Evolutionary conservation across 2,329 filamentous ascomycete genomes (phyloP), one percentile per base, ranked within the genome.

Genomic region (Cercospora zeae-maydis): DNA sequence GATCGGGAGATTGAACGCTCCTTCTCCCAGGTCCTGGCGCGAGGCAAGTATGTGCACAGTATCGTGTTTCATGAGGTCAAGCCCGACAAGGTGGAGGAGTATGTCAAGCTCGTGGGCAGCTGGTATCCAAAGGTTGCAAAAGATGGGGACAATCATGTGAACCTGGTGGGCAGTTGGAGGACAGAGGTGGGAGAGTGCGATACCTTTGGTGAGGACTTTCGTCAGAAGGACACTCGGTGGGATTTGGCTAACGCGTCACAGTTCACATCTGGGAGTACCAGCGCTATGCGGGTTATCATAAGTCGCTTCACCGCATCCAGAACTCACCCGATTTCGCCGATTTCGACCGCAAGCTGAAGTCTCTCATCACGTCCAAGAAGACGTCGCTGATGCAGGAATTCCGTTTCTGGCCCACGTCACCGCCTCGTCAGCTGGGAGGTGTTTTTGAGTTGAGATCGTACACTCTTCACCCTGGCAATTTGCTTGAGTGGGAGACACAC

Each of bases 241-340:
- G 19, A 45, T 7, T n/a, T 13, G 24, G 56, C 66, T 63, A 49
- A 66, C 39, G 19, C 37, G 19, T 63, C 16, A 30, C n/a, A 98
- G 95, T 99, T 56, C 95, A 99, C 77, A 99, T 99, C 73, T 99
- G 95, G 95, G 95, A 99, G 78, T 99, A 99, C 78, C 93, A 98
- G 78, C 89, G 93, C 72, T 99, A 98, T 79, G 85, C 93, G 71
- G 95, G 95, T 65, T 98, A 98, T 78, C 95, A 99, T 78, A 87
- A 89, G 64, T 98, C 95, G 19, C 84, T 96, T 52, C 86, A 97
- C 80, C 86, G 84, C 70, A 96, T 98, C 69, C 87, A 91, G 64
- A 81, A 84, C 70, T 91, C 96, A 72, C 90, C 91, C 66, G 92
- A 92, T 16, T 98, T 92, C 76, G 80, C 87, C 69, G 88, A 85